A percentile compares a stretch with the other conserved stretches of the same genome.
Evolutionary conservation across 768 basidiomycete species (phyloP).

Genomic region (Amanita phalloides): DNA sequence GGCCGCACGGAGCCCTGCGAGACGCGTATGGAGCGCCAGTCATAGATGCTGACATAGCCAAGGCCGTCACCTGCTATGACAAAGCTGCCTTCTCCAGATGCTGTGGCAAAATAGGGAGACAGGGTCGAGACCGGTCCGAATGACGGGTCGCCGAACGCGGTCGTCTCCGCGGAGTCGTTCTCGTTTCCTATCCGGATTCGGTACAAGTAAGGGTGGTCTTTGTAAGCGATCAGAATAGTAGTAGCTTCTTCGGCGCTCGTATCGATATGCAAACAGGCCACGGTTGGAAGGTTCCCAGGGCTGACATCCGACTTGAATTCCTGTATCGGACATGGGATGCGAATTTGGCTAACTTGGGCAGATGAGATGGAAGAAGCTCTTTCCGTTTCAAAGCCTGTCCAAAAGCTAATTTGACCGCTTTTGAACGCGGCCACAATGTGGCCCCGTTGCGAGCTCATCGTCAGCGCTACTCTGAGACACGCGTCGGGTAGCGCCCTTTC

Average conservation of each 20-base stretch:
- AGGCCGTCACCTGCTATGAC: constrained; percentile 55
- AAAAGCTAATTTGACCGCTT: constrained; percentile 50
- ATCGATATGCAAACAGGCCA: constrained; percentile 18
- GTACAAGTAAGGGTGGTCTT: constrained; percentile 40
- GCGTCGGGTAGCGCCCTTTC: constrained; percentile 32
- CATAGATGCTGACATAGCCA: constrained; percentile 54
- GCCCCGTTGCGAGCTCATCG: constrained; percentile 22
- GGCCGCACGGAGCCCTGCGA: constrained; percentile 19
- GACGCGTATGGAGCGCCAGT: constrained; percentile 24
- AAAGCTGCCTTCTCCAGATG: constrained; percentile 30
- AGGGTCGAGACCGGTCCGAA: constrained; percentile 42
- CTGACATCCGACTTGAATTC: constrained; percentile 10
- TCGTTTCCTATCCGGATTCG: constrained; percentile 30
- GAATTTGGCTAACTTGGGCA: constrained; percentile 16
- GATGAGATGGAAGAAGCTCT: constrained; percentile 8
- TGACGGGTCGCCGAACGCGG: constrained; percentile 39
- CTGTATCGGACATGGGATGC: constrained; percentile 24
- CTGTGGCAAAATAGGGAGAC: constrained; percentile 34
- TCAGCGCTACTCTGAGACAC: constrained; percentile 38
- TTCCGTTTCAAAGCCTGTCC: constrained; percentile 30
- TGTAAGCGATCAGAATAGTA: constrained; percentile 41
- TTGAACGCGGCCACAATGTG: constrained; percentile 38
- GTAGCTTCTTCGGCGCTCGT: constrained; percentile 10
- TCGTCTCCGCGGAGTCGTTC: constrained; percentile 18
- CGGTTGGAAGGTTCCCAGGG: constrained; percentile 5